These are phyloP conservation scores for Clitoria ternatea DNA, from an alignment of 306 rosid genomes.

Conservation along the genomic window DNA sequence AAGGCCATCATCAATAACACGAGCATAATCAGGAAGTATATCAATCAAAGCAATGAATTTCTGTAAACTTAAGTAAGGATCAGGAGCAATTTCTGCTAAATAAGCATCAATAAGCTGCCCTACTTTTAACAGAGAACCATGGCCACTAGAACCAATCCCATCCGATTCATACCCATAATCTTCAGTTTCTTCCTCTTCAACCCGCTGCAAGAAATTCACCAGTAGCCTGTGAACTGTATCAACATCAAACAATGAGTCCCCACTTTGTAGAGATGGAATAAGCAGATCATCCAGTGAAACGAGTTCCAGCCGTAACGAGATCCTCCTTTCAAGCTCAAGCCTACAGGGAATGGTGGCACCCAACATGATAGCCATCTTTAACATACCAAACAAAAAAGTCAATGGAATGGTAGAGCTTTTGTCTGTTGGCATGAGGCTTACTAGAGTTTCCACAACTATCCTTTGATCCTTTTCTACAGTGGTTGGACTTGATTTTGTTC, in stretches of 20 bases:
- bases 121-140: conserved; percentile 70
- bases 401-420: conserved; percentile 56
- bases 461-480: conserved; percentile 50
- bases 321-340: conserved; percentile 84
- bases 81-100: conserved; percentile 87
- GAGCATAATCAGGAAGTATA: conserved; percentile 83
- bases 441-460: conserved; percentile 56
- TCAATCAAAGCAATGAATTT: conserved; percentile 67
- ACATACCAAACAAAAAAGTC: conserved; percentile 75
- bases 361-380: conserved; percentile 71
- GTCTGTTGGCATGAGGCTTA: conserved; percentile 62
- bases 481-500: conserved; percentile 35
- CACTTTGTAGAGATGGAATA: conserved; percentile 59
- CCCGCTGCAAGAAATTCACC: conserved; percentile 60
- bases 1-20: conserved; percentile 79
- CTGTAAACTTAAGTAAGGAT: conserved; percentile 56
- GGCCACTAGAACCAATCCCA: conserved; percentile 50
- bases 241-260: conserved; percentile 73
- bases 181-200: conserved; percentile 71
- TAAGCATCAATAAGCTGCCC: conserved; percentile 77
- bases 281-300: conserved; percentile 77
- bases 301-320: conserved; percentile 58
- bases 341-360: conserved; percentile 58
- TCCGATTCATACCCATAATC: conserved; percentile 84
- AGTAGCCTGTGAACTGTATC: conserved; percentile 73